Percentiles rank a stretch among this genome's conserved stretches.
Evolutionary conservation across 2,329 filamentous ascomycete genomes (phyloP).

Genomic region (Calonectria ilicicola): DNA sequence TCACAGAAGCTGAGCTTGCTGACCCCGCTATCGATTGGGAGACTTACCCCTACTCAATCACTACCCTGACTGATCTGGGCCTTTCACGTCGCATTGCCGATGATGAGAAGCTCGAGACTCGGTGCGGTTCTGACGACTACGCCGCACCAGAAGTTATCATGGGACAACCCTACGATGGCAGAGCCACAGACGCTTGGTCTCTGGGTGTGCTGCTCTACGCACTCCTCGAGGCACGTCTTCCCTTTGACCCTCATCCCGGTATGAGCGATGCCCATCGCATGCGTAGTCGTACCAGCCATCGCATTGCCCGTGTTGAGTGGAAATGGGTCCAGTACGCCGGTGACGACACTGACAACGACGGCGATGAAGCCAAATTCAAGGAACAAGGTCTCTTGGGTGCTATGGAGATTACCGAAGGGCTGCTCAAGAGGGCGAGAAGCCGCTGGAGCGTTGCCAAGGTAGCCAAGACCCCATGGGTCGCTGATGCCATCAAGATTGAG

Average conservation of each 20-base stretch:
- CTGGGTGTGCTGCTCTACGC: conserved; percentile 94
- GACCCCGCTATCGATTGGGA: conserved; percentile 74
- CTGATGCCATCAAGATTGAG: conserved; percentile 76
- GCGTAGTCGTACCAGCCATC: conserved; percentile 86
- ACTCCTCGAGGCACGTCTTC: conserved; percentile 90
- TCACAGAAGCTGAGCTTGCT: conserved; percentile 76
- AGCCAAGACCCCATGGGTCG: conserved; percentile 80
- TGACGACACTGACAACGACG: conserved; percentile 88
- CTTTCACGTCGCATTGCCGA: conserved; percentile 87
- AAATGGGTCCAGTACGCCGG: conserved; percentile 90
- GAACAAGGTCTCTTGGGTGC: conserved; percentile 78
- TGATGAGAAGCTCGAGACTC: conserved; percentile 89
- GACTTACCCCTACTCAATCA: conserved; percentile 82
- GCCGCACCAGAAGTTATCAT: conserved; percentile 96
- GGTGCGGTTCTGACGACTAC: conserved; percentile 97
- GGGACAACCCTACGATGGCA: conserved; percentile 93
- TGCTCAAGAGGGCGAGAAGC: conserved; percentile 85
- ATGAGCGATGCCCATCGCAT: conserved; percentile 81
- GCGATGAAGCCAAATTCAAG: conserved; percentile 69
- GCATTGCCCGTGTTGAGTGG: conserved; percentile 97
- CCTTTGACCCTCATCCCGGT: conserved; percentile 90
- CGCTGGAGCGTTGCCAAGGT: conserved; percentile 83
- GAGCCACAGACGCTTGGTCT: conserved; percentile 93
- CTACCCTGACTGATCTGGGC: conserved; percentile 92
- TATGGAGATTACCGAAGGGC: conserved; percentile 82